A percentile compares a stretch with the other conserved stretches of the same genome.
These are phyloP conservation scores for Ganoderma lucidum DNA, from an alignment of 1,284 basidiomycete genomes.

Conservation along the genomic window DNA sequence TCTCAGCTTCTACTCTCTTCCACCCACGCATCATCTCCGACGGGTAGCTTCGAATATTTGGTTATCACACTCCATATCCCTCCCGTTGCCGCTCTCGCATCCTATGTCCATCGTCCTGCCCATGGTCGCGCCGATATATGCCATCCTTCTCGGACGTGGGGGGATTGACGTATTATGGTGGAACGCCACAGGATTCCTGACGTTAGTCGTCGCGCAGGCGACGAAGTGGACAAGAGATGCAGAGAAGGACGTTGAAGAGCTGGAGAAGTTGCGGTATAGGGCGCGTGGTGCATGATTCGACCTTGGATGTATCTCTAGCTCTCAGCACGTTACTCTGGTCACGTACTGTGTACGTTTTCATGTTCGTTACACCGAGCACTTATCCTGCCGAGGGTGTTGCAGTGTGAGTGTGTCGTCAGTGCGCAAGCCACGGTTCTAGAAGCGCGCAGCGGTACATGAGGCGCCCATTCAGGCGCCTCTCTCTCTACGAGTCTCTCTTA, in stretches of 20 bases:
- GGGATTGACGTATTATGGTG: slow-evolving; percentile 40
- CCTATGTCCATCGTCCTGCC: slow-evolving; percentile 28
- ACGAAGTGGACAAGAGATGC: slow-evolving; percentile 35
- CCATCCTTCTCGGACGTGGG: slow-evolving; percentile 29
- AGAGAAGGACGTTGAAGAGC: slow-evolving; percentile 32
- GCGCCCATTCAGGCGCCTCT: slow-evolving; percentile 3
- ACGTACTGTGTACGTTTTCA: not conserved
- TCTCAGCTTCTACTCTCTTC: slow-evolving; percentile 32
- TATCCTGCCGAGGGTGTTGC: not conserved
- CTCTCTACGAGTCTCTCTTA: not conserved
- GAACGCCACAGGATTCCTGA: slow-evolving; percentile 30
- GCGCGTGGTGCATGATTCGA: slow-evolving; percentile 37
- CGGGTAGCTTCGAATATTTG: slow-evolving; percentile 8
- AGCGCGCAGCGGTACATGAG: not conserved
- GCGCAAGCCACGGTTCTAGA: too few relatives aligned
- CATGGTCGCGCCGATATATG: slow-evolving; percentile 32
- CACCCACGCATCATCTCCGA: slow-evolving; percentile 23
- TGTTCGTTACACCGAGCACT: not conserved
- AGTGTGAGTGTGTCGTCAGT: too few relatives aligned
- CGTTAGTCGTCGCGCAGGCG: slow-evolving; percentile 31
- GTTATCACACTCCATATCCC: slow-evolving; percentile 18
- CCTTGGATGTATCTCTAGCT: not conserved
- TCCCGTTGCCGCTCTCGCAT: slow-evolving; percentile 33
- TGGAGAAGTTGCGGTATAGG: slow-evolving; percentile 40
- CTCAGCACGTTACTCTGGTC: not conserved